These are phyloP conservation scores for Boletales sp. DNA, from an alignment of 768 basidiomycete genomes.

Conservation along the genomic window DNA sequence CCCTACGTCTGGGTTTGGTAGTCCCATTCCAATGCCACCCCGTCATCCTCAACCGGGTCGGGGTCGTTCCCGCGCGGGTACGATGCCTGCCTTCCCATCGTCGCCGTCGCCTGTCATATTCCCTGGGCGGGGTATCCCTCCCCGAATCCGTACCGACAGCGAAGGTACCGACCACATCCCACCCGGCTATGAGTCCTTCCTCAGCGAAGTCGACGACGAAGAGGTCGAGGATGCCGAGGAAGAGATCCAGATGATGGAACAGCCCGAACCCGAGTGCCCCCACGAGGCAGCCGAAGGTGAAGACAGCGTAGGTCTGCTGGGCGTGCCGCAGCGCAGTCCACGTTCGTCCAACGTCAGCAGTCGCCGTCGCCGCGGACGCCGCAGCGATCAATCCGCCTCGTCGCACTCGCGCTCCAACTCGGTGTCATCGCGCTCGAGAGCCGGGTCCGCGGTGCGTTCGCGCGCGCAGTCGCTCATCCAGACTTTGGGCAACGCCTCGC, in stretches of 20 bases:
- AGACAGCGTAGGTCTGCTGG: slow-evolving; percentile 56
- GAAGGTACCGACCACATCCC: slow-evolving; percentile 25
- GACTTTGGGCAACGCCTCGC: slow-evolving; percentile 56
- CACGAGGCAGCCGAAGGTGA: slow-evolving; percentile 62
- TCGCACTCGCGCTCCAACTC: slow-evolving; percentile 25
- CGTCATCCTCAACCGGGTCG: slow-evolving; percentile 40
- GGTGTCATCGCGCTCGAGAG: slow-evolving; percentile 37
- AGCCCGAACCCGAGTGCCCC: slow-evolving; percentile 48
- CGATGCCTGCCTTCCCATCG: slow-evolving; percentile 34
- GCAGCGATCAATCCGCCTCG: slow-evolving; percentile 36
- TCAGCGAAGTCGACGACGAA: slow-evolving; percentile 32
- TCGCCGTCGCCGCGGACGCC: slow-evolving; percentile 30
- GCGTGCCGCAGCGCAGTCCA: slow-evolving; percentile 48
- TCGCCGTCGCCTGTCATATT: slow-evolving; percentile 36
- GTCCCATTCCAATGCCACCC: slow-evolving; percentile 48
- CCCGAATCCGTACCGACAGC: slow-evolving; percentile 28
- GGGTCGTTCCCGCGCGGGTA: slow-evolving; percentile 37
- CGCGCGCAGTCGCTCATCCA: slow-evolving; percentile 67
- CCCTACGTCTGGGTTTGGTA: slow-evolving; percentile 31
- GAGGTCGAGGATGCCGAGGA: slow-evolving; percentile 31
- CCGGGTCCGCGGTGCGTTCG: slow-evolving; percentile 54
- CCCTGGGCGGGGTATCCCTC: slow-evolving; percentile 20
- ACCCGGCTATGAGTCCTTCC: slow-evolving; percentile 28
- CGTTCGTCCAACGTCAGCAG: slow-evolving; percentile 39
- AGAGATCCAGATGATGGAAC: slow-evolving; percentile 38